These are phyloP conservation scores for Madurella mycetomatis DNA, from an alignment of 2,329 filamentous ascomycete genomes.

Conservation along the genomic window DNA sequence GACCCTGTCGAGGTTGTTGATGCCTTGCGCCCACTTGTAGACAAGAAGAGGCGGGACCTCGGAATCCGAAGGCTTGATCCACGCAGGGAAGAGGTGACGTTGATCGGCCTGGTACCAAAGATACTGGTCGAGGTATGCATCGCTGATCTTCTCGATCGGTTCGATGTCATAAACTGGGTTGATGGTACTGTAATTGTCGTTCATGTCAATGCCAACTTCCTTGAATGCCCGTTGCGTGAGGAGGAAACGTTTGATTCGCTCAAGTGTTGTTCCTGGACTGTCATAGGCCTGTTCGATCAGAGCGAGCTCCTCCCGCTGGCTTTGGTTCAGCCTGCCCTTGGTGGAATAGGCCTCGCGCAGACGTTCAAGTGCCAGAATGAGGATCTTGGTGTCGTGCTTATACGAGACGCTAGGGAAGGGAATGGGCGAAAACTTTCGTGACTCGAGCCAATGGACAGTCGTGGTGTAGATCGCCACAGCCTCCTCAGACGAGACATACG, in stretches of 20 bases:
- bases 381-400: constrained; percentile 98
- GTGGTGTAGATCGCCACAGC: constrained; percentile 98
- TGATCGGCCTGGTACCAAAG: constrained; percentile 99
- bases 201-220: constrained; percentile 99
- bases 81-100: constrained; percentile 91
- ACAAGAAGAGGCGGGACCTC: constrained; percentile 91
- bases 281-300: constrained; percentile 98
- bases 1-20: constrained; percentile 94
- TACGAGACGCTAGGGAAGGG: constrained; percentile 98
- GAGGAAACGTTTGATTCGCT: constrained; percentile 95
- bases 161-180: constrained; percentile 99
- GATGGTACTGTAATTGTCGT: constrained; percentile 98
- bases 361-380: constrained; percentile 90
- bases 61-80: constrained; percentile 98
- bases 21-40: constrained; percentile 99
- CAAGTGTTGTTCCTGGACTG: constrained; percentile 90
- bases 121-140: constrained; percentile 97
- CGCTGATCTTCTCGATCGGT: constrained; percentile 98
- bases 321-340: constrained; percentile 94
- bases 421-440: constrained; percentile 96
- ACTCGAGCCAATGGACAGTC: constrained; percentile 97
- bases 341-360: constrained; percentile 95
- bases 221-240: constrained; percentile 98
- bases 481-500: constrained; percentile 97
- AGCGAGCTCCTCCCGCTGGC: constrained; percentile 91